These are phyloP conservation scores for Andrographis paniculata DNA, from an alignment of 305 asterid species.

Conservation along the genomic window DNA sequence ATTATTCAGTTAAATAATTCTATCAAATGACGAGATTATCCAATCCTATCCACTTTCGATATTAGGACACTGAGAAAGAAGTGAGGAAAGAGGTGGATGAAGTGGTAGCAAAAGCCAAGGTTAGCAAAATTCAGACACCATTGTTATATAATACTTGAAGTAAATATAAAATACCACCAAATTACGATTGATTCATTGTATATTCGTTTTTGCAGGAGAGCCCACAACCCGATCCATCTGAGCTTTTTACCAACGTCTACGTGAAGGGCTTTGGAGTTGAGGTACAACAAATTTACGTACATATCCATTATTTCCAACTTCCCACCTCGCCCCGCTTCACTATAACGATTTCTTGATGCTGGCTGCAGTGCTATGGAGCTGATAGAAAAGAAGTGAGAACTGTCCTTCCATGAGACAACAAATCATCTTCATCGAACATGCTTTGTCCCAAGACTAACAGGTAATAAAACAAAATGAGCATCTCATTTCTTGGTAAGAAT, in stretches of 20 bases:
- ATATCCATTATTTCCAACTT: too few species aligned
- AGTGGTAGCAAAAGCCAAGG: slow-evolving; percentile 95
- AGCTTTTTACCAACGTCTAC: slow-evolving; percentile 77
- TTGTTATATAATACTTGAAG: slow-evolving; percentile 9
- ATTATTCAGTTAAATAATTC: slow-evolving; percentile 3
- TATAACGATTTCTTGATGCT: not conserved
- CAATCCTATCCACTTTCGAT: too few species aligned
- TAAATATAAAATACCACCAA: not conserved
- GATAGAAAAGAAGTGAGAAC: slow-evolving; percentile 58
- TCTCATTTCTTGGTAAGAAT: too few species aligned
- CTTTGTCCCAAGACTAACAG: too few species aligned
- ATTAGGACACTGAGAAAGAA: slow-evolving; percentile 87
- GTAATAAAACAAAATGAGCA: too few species aligned
- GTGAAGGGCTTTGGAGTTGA: slow-evolving; percentile 79
- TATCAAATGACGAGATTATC: too few species aligned
- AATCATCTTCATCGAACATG: too few species aligned
- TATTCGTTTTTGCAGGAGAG: slow-evolving; percentile 55
- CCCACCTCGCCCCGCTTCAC: too few species aligned
- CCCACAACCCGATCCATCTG: slow-evolving; percentile 88
- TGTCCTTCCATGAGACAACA: slow-evolving; percentile 40
- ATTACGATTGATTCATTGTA: not conserved
- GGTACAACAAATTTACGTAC: slow-evolving; percentile 35
- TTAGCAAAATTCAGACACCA: slow-evolving; percentile 20
- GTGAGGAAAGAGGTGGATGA: slow-evolving; percentile 78
- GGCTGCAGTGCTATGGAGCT: slow-evolving; percentile 47